Evolutionary conservation across 2,329 filamentous ascomycete species (phyloP), one percentile per base, ranked within the genome.

Genomic region (Colletotrichum filicis): DNA sequence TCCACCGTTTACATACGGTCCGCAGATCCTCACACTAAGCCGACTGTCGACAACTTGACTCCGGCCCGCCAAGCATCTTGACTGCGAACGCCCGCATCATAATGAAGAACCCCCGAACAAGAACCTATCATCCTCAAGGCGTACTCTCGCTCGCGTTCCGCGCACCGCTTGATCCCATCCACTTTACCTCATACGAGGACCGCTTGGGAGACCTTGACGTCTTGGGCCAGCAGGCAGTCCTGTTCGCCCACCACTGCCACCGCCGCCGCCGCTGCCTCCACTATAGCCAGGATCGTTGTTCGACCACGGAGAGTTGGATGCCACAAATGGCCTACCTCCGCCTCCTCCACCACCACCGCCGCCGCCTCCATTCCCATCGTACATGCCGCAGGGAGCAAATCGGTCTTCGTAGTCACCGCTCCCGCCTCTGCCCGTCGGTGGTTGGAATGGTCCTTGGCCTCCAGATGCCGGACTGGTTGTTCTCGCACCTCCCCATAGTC

Each of bases 401-500:
- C 85, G 80, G 55, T 86, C 86, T 73, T 87, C 86, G 76, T 85
- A 86, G 73, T 82, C 81, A 8, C 79, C 77, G 14, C 75, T 73
- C 2, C 71, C 79, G 78, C 62, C 79, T 58, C 80, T 80, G 19
- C 79, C 78, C 53, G 30, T 24, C 19, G 86, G 84, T 55, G 87
- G 86, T 70, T 87, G 85, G 74, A 87, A 89, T 6, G 87, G 86
- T 4, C 85, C 84, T 66, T 82, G 78, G 14, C 74, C 76, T 52
- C 77, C 78, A 22, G 82, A 80, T 28, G 84, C 84, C 9, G 91
- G 90, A 75, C 90, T 92, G 60, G 86, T 85, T 56, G 89, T 89
- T 76, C 88, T 87, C 26, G 89, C 83, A 5, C 87, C 87, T 35
- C 90, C 88, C 87, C 95, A 95, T 58, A 98, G 84, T 74, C 94